Evolutionary conservation across 2,329 filamentous ascomycete genomes (phyloP), one percentile per base, ranked within the genome.

Genomic region (Lasiodiplodia hormozganensis): DNA sequence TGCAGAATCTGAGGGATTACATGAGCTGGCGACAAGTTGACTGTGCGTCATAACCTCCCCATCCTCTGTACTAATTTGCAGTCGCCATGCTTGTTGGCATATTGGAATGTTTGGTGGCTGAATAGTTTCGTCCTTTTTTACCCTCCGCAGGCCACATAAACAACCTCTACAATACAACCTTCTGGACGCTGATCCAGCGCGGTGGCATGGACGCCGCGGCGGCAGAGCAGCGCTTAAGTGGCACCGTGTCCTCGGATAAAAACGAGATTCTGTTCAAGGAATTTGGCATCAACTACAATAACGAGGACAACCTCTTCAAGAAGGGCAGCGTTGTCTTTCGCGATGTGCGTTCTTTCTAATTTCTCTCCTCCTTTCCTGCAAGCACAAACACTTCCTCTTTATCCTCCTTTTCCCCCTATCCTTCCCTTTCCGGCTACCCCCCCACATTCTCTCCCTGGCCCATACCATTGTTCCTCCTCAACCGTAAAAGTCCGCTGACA

Each of bases 11-110:
- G 72, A 86, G 94, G 31, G 96, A 99, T 82, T 99, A 99, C 79
- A 89, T 99, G 85, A 94, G 92, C 77, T 99, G 96, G 96, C 88
- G 96, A 73, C 96, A 99, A 80, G 96, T 92, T 53, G 96, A 99
- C 79, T 98, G 96, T 96, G 78, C 79, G 90, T 80, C 18, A 14
- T 2, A 36, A 5, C 23, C 47, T 34, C 67, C 4, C 34, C 28
- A 23, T 34, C 8, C 31, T 34, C 31, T 34, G 1, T 34, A 34
- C 31, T 34, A 34, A 34, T 2, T 10, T 7, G 31, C 31, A 10
- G 31, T 34, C 3, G 31, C 31, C 8, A 10, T 1, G 8, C 1
- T 31, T 31, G 31, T 31, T 31, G 31, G 31, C 8, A 8, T 31
- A 31, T 10, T 31, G 8, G 2, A 31, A 1, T 0, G 31, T 8